Conservation (phyloP, 352 stramenopile genomes). For the Phytophthora pinifolia region DNA sequence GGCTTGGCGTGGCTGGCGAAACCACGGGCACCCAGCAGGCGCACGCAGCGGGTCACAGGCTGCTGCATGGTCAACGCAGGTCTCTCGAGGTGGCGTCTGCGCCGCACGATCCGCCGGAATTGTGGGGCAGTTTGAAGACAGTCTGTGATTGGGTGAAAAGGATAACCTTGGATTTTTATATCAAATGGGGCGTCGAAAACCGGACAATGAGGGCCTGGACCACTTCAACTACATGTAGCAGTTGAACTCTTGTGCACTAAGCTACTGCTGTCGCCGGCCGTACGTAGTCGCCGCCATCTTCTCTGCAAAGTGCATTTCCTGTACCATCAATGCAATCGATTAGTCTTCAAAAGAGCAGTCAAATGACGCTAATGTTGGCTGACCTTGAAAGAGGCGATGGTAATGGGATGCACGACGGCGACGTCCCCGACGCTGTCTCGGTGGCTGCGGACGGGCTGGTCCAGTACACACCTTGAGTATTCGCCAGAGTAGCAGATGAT, state of each 20-base stretch:
- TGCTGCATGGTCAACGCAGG: conserved; percentile 36
- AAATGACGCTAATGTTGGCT: background rate
- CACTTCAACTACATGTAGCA: conserved; percentile 12
- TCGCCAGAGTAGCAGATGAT: conserved; percentile 60
- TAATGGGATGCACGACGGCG: conserved; percentile 60
- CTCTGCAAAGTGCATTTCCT: conserved; percentile 78
- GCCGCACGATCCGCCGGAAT: conserved; percentile 19
- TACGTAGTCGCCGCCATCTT: conserved; percentile 62
- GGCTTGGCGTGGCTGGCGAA: conserved; percentile 56
- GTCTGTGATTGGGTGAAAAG: conserved; percentile 26
- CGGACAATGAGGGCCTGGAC: conserved; percentile 15
- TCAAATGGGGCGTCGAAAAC: background rate
- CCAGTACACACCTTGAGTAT: conserved; percentile 44
- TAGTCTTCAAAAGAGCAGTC: background rate
- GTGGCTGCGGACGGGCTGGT: conserved; percentile 54
- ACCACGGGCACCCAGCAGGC: conserved; percentile 40
- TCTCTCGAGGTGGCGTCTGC: conserved; percentile 19
- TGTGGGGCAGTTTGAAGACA: conserved; percentile 1
- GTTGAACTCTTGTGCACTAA: conserved; percentile 7
- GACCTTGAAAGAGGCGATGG: conserved; percentile 49
- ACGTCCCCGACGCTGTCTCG: conserved; percentile 28
- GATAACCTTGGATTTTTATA: conserved; percentile 1
- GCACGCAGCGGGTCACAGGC: conserved; percentile 26
- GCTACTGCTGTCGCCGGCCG: conserved; percentile 33
- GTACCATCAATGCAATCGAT: background rate